phyloP scores from a whole-genome alignment of 116 monocot species.

The Zostera marina region DNA sequence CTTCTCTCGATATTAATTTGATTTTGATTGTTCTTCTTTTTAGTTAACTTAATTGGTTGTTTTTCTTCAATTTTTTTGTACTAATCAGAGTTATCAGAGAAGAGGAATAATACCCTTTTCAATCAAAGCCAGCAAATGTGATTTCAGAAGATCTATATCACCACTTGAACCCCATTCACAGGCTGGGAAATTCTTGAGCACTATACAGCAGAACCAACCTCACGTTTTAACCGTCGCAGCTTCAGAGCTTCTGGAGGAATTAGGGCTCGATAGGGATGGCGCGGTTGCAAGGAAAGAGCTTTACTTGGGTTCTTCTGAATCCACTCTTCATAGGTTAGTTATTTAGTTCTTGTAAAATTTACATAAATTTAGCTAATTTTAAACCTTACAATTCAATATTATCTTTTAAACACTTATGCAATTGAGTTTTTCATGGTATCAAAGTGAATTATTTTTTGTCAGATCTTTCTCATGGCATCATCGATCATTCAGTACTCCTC shows the following conservation, averaged over 20 bases:
- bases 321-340: constrained; percentile 42
- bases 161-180: constrained; percentile 39
- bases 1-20: background rate
- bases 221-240: constrained; percentile 33
- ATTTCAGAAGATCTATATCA: background rate
- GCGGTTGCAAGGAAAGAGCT: constrained; percentile 29
- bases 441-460: too few species aligned
- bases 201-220: constrained; percentile 41
- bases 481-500: too few species aligned
- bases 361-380: background rate
- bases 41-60: background rate
- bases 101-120: constrained; percentile 1
- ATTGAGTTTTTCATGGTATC: too few species aligned
- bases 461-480: too few species aligned
- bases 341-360: background rate
- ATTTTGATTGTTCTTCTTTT: background rate
- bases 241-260: constrained; percentile 28
- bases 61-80: background rate
- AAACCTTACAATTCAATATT: too few species aligned
- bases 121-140: constrained; percentile 11
- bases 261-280: constrained; percentile 26
- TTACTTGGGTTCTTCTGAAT: constrained; percentile 29
- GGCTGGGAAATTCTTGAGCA: constrained; percentile 38
- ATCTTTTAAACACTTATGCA: too few species aligned
- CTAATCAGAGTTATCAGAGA: background rate